Percentiles rank a stretch among this genome's conserved stretches.
Evolutionary conservation across 2,329 filamentous ascomycete genomes (phyloP).

Genomic region (Phialophora tarda): DNA sequence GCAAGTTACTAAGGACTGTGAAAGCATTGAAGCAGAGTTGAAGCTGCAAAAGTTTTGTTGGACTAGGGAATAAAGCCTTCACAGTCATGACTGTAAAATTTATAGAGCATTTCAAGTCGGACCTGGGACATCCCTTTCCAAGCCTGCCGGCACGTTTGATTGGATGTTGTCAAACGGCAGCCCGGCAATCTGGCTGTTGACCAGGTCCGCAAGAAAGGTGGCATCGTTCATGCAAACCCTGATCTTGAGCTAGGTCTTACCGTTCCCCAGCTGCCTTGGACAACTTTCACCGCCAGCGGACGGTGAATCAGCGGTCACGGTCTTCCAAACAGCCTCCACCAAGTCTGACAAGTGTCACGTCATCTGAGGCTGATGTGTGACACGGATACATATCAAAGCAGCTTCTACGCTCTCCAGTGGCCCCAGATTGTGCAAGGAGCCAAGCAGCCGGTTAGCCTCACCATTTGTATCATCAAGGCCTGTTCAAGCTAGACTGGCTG

Average conservation of each 20-base stretch:
- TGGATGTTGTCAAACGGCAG: neutral
- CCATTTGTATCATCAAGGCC: slow-evolving; percentile 21
- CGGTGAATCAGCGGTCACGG: slow-evolving; percentile 19
- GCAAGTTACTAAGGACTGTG: neutral
- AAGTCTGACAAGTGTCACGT: slow-evolving; percentile 29
- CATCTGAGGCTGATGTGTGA: slow-evolving; percentile 24
- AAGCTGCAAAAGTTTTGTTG: neutral
- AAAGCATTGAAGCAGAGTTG: neutral
- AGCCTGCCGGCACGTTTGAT: neutral
- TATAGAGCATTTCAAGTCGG: neutral
- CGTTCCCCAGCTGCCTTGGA: neutral
- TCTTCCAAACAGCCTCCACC: slow-evolving; percentile 22
- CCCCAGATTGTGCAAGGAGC: slow-evolving; percentile 11
- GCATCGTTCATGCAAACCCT: neutral
- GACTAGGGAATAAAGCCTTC: neutral
- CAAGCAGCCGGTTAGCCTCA: slow-evolving; percentile 17
- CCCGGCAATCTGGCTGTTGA: neutral
- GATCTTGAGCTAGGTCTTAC: neutral
- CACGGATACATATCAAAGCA: slow-evolving; percentile 12
- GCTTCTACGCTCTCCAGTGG: slow-evolving; percentile 16
- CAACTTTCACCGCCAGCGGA: neutral
- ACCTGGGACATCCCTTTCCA: neutral
- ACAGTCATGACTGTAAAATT: neutral
- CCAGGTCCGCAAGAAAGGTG: neutral
- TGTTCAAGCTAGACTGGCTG: slow-evolving; percentile 25